A percentile compares a stretch with the other conserved stretches of the same genome.
phyloP scores from a whole-genome alignment of 176 grass and related monocot genomes.

The Areca catechu region DNA sequence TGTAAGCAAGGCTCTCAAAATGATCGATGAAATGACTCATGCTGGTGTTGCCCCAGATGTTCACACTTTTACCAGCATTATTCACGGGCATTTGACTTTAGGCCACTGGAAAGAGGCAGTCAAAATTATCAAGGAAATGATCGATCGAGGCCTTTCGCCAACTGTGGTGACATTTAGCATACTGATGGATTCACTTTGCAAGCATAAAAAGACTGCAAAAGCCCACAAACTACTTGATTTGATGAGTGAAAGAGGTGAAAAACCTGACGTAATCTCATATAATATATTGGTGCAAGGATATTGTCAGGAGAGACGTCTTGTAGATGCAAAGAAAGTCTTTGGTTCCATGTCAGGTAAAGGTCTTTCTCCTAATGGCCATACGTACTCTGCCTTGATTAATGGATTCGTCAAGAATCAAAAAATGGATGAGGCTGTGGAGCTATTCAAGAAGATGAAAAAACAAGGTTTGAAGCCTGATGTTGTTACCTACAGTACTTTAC shows the following conservation, averaged over 20 bases:
- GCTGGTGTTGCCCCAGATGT: background rate
- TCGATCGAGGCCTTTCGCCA: background rate
- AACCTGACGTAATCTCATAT: background rate
- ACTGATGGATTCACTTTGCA: conserved; percentile 19
- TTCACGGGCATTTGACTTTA: conserved; percentile 13
- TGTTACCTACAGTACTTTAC: background rate
- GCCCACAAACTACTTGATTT: conserved; percentile 19
- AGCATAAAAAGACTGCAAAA: background rate
- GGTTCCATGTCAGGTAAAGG: conserved; percentile 13
- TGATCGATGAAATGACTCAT: conserved; percentile 16
- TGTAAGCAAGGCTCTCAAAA: background rate
- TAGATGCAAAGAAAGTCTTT: conserved; percentile 2
- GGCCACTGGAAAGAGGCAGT: conserved; percentile 8
- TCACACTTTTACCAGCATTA: background rate
- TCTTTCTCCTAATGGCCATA: background rate
- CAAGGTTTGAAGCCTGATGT: background rate
- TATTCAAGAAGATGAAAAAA: conserved; percentile 11
- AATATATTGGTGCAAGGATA: conserved; percentile 16
- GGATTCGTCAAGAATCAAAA: background rate
- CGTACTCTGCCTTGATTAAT: conserved; percentile 6
- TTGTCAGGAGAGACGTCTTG: background rate
- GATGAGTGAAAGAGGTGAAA: conserved; percentile 1
- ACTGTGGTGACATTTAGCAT: background rate
- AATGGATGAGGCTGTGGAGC: conserved; percentile 14
- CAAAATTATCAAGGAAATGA: conserved; percentile 22